These are phyloP conservation scores for Metschnikowia santaceciliae DNA, from an alignment of 805 yeast species.

Conservation along the genomic window DNA sequence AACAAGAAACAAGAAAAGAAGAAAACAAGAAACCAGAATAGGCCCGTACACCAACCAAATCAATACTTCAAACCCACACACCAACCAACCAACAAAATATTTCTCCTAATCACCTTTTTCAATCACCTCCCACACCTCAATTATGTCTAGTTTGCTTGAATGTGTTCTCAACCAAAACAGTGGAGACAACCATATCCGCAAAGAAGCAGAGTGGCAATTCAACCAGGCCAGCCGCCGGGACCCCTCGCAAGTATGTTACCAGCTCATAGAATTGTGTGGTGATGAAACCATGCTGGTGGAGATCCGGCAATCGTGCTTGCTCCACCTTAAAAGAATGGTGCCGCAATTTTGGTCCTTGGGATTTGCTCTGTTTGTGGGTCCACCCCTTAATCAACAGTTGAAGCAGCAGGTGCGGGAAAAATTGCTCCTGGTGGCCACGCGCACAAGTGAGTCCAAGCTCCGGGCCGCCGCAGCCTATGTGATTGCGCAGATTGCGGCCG, in stretches of 20 bases:
- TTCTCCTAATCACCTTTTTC: too few species aligned
- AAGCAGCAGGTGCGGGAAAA: slow-evolving; percentile 49
- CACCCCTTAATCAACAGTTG: slow-evolving; percentile 50
- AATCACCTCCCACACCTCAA: too few species aligned
- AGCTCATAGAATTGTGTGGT: slow-evolving; percentile 27
- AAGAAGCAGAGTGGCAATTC: slow-evolving; percentile 50
- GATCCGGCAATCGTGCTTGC: slow-evolving; percentile 57
- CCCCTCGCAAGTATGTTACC: slow-evolving; percentile 45
- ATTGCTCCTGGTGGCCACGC: slow-evolving; percentile 46
- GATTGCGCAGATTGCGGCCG: slow-evolving; percentile 78
- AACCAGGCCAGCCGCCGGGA: slow-evolving; percentile 38
- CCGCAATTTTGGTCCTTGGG: slow-evolving; percentile 82
- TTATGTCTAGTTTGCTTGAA: not conserved
- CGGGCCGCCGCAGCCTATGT: slow-evolving; percentile 67
- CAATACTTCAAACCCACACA: not conserved
- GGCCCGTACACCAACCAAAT: not conserved
- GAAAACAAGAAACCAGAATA: too few species aligned
- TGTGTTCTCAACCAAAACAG: slow-evolving; percentile 29
- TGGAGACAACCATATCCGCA: slow-evolving; percentile 51
- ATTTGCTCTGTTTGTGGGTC: slow-evolving; percentile 69
- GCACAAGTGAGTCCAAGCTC: slow-evolving; percentile 51
- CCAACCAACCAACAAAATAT: too few species aligned
- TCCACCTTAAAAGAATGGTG: slow-evolving; percentile 64
- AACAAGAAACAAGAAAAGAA: too few species aligned
- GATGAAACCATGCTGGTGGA: slow-evolving; percentile 20